Evolutionary conservation across 179 eudicot genomes (phyloP).

Genomic region (Gypsophila paniculata): DNA sequence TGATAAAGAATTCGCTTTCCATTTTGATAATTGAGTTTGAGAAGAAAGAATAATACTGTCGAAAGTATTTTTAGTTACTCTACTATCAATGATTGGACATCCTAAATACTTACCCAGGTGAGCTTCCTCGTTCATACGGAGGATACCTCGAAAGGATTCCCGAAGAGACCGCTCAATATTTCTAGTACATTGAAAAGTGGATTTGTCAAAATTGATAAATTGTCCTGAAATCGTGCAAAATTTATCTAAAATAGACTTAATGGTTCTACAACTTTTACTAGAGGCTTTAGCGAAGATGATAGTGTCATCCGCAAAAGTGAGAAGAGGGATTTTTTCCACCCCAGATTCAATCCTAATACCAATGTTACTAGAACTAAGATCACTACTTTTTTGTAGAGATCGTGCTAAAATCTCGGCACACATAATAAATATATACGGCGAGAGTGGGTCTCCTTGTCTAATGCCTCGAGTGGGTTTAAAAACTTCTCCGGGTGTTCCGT

Average conservation of each 20-base stretch:
- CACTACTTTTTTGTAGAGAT: no score
- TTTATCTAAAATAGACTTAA: neutral
- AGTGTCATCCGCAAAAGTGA: neutral
- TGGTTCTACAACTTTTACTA: neutral
- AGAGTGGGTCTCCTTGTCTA: neutral
- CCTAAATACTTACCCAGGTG: neutral
- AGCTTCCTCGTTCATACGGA: neutral
- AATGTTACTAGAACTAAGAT: no score
- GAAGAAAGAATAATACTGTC: no score
- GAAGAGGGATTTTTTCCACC: neutral
- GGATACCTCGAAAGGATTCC: neutral
- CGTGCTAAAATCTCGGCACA: no score
- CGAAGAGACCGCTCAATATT: neutral
- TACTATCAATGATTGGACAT: no score
- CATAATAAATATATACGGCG: neutral
- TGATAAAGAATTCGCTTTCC: neutral
- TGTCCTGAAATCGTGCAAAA: neutral
- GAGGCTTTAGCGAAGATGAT: neutral
- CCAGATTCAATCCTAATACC: neutral
- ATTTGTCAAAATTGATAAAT: conserved; percentile 3
- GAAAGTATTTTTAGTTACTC: no score
- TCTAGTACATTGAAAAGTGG: neutral
- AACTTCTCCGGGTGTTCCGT: no score
- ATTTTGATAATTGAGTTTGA: no score
- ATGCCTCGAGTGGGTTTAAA: no score